Evolutionary conservation across 2,329 filamentous ascomycete species (phyloP).

Genomic region (Celoporthe dispersa): DNA sequence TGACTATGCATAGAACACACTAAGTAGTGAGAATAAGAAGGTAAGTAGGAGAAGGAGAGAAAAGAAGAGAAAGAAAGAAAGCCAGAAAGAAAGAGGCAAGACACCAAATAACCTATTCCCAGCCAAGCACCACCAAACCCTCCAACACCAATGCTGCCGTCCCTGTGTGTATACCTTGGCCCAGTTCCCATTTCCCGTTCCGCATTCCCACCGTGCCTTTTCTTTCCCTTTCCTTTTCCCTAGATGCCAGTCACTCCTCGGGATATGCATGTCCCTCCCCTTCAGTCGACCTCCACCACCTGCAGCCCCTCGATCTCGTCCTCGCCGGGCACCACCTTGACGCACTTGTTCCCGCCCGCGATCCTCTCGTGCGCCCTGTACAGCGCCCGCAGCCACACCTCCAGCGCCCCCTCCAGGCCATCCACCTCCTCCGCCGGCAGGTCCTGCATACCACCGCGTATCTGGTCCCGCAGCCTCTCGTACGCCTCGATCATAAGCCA

Average conservation of each 20-base stretch:
- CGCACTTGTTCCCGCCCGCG: slow-evolving; percentile 28
- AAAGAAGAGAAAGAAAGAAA: not conserved
- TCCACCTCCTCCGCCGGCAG: slow-evolving; percentile 37
- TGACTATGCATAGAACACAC: too few relatives aligned
- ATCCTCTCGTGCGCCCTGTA: slow-evolving; percentile 51
- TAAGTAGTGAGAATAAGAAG: not conserved
- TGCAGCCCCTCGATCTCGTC: slow-evolving; percentile 40
- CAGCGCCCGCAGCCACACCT: slow-evolving; percentile 56
- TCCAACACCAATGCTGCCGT: not conserved
- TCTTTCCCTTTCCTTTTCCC: not conserved
- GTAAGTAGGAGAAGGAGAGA: not conserved
- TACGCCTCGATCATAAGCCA: slow-evolving; percentile 65
- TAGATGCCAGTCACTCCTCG: not conserved
- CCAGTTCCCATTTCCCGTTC: not conserved
- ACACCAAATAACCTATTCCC: not conserved
- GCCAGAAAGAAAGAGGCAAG: too few relatives aligned
- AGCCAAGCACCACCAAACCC: not conserved
- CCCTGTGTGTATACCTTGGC: not conserved
- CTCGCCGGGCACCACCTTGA: slow-evolving; percentile 26
- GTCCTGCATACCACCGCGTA: slow-evolving; percentile 39
- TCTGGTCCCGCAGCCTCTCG: slow-evolving; percentile 54
- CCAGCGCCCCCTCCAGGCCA: slow-evolving; percentile 49
- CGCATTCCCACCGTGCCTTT: too few relatives aligned
- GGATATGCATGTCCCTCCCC: not conserved
- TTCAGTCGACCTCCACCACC: slow-evolving; percentile 32